phyloP scores from a whole-genome alignment of 148 eudicot species.

The Linanthus parryae region DNA sequence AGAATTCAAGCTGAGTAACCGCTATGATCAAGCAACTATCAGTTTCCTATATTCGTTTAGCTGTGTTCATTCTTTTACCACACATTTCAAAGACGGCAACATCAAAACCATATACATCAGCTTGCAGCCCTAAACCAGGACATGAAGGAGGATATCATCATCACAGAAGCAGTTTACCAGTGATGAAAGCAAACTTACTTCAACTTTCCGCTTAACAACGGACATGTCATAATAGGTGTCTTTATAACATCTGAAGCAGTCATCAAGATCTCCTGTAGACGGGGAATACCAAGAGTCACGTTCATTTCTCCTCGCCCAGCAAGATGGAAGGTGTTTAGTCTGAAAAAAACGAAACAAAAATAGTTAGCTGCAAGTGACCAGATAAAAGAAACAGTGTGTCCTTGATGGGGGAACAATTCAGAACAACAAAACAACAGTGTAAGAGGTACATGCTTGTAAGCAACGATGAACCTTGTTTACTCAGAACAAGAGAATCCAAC shows the following conservation, averaged over 20 bases:
- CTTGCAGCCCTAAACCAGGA: not conserved
- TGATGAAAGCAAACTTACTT: conserved; percentile 38
- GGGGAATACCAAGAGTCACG: conserved; percentile 97
- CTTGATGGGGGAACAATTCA: too few relatives aligned
- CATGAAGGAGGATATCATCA: not conserved
- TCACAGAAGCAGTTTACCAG: not conserved
- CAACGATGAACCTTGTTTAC: too few relatives aligned
- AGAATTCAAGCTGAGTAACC: too few relatives aligned
- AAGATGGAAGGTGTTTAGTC: conserved; percentile 95
- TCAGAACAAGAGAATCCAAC: too few relatives aligned
- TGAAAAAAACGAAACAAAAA: conserved; percentile 21
- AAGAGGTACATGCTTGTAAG: too few relatives aligned
- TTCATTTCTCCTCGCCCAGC: conserved; percentile 99
- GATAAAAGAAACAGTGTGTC: too few relatives aligned
- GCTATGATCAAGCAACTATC: too few relatives aligned
- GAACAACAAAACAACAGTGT: too few relatives aligned
- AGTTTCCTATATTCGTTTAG: too few relatives aligned
- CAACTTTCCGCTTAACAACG: conserved; percentile 45
- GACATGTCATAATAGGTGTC: conserved; percentile 98
- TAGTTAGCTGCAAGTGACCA: too few relatives aligned
- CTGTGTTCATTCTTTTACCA: too few relatives aligned
- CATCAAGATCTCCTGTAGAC: conserved; percentile 96
- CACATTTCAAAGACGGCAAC: not conserved
- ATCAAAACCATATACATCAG: not conserved
- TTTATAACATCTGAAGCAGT: conserved; percentile 68